These are phyloP conservation scores for Gypsophila paniculata DNA, from an alignment of 179 eudicot genomes.

Conservation along the genomic window DNA sequence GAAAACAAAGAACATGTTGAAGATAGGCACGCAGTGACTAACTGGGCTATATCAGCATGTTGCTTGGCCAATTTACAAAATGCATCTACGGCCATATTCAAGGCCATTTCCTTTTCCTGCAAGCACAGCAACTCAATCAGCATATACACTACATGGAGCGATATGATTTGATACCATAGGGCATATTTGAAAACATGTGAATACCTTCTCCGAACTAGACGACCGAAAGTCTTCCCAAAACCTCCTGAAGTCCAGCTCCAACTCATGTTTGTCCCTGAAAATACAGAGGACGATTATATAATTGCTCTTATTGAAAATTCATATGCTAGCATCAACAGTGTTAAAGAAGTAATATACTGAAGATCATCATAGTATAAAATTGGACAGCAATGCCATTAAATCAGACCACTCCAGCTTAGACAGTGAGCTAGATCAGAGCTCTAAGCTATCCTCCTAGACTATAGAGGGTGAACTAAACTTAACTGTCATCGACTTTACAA, in stretches of 20 bases:
- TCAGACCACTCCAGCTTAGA: too few species aligned
- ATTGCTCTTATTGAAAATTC: not conserved
- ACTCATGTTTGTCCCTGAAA: conserved; percentile 43
- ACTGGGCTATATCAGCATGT: conserved; percentile 80
- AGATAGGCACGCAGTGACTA: conserved; percentile 60
- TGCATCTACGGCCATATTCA: conserved; percentile 87
- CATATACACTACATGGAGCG: conserved; percentile 1
- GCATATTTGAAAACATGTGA: conserved; percentile 10
- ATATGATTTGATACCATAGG: not conserved
- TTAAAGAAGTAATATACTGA: not conserved
- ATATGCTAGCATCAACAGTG: not conserved
- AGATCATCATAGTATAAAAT: not conserved
- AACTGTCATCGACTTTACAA: not conserved
- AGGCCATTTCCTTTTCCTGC: conserved; percentile 98
- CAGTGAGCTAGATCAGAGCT: too few species aligned
- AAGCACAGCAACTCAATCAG: conserved; percentile 22
- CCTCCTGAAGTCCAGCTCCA: conserved; percentile 97
- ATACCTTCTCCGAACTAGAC: conserved; percentile 92
- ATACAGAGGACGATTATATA: not conserved
- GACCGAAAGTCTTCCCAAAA: conserved; percentile 97
- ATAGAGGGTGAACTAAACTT: too few species aligned
- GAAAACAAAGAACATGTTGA: not conserved
- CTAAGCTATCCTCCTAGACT: too few species aligned
- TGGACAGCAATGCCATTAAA: not conserved
- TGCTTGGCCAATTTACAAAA: conserved; percentile 99